phyloP scores from a whole-genome alignment of 179 eudicot species.

The Beta lomatogona region DNA sequence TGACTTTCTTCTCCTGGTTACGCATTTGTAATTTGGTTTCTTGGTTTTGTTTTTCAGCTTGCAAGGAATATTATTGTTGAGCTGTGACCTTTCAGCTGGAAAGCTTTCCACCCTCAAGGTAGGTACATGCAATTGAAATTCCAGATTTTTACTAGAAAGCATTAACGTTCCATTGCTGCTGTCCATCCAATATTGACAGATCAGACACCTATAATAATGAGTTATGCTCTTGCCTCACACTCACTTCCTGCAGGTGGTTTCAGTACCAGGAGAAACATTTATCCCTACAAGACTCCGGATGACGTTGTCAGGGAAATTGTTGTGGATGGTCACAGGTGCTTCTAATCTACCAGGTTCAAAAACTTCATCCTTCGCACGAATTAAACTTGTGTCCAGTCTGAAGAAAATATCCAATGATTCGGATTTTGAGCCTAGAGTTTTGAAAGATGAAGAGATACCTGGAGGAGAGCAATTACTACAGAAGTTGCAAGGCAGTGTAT shows the following conservation, averaged over 20 bases:
- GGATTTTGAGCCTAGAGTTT: constrained; percentile 37
- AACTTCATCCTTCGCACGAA: constrained; percentile 59
- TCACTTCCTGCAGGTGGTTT: constrained; percentile 49
- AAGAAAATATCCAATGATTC: constrained; percentile 25
- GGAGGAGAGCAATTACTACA: constrained; percentile 67
- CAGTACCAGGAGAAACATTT: constrained; percentile 61
- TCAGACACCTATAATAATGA: neutral
- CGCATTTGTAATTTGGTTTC: constrained; percentile 3
- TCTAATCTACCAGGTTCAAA: constrained; percentile 60
- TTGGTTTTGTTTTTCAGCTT: constrained; percentile 47
- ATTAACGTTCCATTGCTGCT: neutral
- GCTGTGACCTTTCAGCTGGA: constrained; percentile 60
- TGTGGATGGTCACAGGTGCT: constrained; percentile 92
- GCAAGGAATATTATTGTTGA: constrained; percentile 70
- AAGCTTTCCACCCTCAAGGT: constrained; percentile 56
- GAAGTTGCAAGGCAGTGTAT: constrained; percentile 69
- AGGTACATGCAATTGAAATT: neutral
- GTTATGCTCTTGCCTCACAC: neutral
- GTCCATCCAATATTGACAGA: neutral
- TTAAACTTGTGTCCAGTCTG: constrained; percentile 54
- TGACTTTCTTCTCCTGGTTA: neutral
- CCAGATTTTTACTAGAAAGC: too few relatives aligned
- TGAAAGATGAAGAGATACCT: constrained; percentile 70
- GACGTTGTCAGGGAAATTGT: constrained; percentile 40
- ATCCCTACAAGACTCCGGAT: constrained; percentile 76